Base-by-base conservation (phyloP, 2,329 filamentous ascomycete species). In the Epichloe brachyelytri region DNA sequence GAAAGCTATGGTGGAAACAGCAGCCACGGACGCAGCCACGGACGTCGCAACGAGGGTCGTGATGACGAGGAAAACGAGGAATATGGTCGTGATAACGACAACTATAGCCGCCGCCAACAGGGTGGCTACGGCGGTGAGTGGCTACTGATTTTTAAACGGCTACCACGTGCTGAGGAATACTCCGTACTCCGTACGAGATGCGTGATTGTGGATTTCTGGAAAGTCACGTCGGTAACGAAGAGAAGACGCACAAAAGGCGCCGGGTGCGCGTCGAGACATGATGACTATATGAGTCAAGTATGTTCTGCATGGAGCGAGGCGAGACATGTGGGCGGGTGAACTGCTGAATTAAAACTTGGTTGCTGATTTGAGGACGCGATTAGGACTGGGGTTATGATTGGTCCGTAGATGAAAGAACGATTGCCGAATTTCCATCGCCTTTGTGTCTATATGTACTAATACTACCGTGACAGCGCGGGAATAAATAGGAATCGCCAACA, bases 81-180 rank as follows among this genome's bases (percentile, higher is more conserved):
- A n/a, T 40, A 55, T 36, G 50, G 47, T 12, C 40, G 48, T 10
- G 34, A 48, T 11, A 26, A 52, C 22, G 33, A 51, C 45, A 44
- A 19, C 45, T 30, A 30, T 30, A 47, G 36, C 22, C 57, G 57
- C 20, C 56, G 57, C n/a, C 58, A 65, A 37, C 60, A 64, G 53
- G 56, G 59, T 14, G 57, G 58, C 20, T 58, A 58, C 40, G 60
- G 59, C 6, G 59, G 62, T 47, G 55, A 60, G 43, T 50, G 37
- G 45, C n/a, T 51, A 53, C 46, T 30, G 26, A 30, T 10, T 30
- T 11, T 30, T 3, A 10, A 10, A 30, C 26, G 26, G 8, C 8
- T 10, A 30, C 26, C 3, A 30, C 26, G 8, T 30, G 26, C 8
- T 30, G 26, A 10, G 26, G 8, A 10, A 10, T 10, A 30, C 26